These are phyloP conservation scores for Xylaria sp. DNA, from an alignment of 495 filamentous ascomycete species.

Conservation along the genomic window DNA sequence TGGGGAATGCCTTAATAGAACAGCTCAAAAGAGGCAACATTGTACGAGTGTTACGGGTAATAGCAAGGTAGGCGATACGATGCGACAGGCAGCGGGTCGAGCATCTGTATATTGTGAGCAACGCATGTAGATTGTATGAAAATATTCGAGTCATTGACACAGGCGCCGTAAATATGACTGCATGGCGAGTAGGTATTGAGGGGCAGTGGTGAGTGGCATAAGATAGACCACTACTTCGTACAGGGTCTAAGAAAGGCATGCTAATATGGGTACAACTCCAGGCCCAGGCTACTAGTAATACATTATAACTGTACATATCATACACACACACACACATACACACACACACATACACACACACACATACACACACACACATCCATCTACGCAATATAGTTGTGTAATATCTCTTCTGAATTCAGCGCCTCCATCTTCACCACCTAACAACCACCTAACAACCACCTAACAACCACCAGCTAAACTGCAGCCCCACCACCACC, in stretches of 20 bases:
- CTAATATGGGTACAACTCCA: background rate
- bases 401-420: background rate
- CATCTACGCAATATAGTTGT: background rate
- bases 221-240: background rate
- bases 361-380: background rate
- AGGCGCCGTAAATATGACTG: background rate
- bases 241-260: background rate
- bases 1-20: background rate
- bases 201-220: too few species aligned
- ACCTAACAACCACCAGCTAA: background rate
- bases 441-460: too few species aligned
- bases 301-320: background rate
- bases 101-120: too few species aligned
- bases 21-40: background rate
- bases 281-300: background rate
- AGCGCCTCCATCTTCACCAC: background rate
- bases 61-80: too few species aligned
- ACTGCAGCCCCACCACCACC: constrained; percentile 23
- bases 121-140: too few species aligned
- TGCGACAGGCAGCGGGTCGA: too few species aligned
- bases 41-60: background rate
- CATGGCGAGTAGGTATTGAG: background rate
- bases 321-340: background rate
- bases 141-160: too few species aligned
- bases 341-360: background rate